Evolutionary conservation across 2,329 filamentous ascomycete genomes (phyloP).

Genomic region (Aureobasidium sp.): DNA sequence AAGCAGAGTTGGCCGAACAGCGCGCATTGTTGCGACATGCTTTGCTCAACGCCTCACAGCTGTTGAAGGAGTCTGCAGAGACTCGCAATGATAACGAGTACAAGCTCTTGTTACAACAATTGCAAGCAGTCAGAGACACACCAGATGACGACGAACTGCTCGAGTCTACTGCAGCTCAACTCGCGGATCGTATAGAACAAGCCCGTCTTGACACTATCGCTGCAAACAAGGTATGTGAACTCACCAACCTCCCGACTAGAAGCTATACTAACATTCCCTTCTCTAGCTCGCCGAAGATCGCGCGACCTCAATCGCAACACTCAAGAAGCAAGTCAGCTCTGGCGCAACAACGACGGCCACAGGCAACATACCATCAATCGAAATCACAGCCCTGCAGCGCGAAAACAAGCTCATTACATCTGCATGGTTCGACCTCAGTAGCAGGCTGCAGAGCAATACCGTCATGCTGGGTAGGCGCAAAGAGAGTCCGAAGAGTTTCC

Average conservation of each 20-base stretch:
- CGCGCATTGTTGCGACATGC: conserved; percentile 21
- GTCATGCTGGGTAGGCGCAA: conserved; percentile 67
- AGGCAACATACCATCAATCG: conserved; percentile 17
- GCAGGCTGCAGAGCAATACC: conserved; percentile 72
- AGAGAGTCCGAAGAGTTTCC: conserved; percentile 71
- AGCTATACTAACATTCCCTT: not conserved
- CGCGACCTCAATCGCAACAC: not conserved
- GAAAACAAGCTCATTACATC: conserved; percentile 72
- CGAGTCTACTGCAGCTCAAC: conserved; percentile 13
- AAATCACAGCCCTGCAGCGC: conserved; percentile 62
- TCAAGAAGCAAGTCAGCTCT: conserved; percentile 13
- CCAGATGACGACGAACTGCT: conserved; percentile 14
- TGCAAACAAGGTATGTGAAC: conserved; percentile 11
- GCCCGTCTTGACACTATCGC: conserved; percentile 5
- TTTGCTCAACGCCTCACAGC: conserved; percentile 15
- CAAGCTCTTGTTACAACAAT: conserved; percentile 17
- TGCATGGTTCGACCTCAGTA: conserved; percentile 80
- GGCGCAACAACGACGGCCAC: not conserved
- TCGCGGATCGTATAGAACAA: conserved; percentile 17
- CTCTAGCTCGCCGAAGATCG: conserved; percentile 12
- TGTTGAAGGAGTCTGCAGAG: conserved; percentile 16
- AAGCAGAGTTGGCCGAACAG: conserved; percentile 19
- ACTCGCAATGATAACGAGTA: conserved; percentile 18
- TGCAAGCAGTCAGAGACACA: conserved; percentile 17
- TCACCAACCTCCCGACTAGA: not conserved